Percentiles rank a stretch among this genome's conserved stretches.
Conservation (phyloP, 1,284 basidiomycete species). For the Trametes pubescens region DNA sequence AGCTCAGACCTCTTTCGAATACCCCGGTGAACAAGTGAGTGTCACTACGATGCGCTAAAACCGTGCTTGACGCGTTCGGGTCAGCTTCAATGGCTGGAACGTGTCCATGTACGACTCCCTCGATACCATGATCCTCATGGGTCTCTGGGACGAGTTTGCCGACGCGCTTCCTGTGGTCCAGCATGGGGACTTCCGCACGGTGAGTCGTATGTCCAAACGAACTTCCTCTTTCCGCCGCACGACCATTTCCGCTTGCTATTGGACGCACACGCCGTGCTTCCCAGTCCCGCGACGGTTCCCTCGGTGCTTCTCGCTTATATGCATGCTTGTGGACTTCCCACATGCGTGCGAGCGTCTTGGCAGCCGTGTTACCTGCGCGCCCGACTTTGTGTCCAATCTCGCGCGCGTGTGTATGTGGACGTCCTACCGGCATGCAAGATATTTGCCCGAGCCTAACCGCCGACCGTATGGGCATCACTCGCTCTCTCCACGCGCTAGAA, state of each 20-base stretch:
- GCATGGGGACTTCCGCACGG: constrained; percentile 65
- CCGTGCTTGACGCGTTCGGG: background rate
- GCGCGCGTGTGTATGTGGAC: too few relatives aligned
- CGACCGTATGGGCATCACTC: too few relatives aligned
- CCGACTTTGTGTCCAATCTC: too few relatives aligned
- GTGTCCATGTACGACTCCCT: constrained; percentile 85
- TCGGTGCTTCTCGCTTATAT: constrained; percentile 11
- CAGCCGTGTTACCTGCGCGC: background rate
- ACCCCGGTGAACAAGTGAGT: constrained; percentile 59
- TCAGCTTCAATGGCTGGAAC: constrained; percentile 87
- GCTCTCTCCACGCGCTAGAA: too few relatives aligned
- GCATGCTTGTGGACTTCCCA: constrained; percentile 1
- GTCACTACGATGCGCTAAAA: background rate
- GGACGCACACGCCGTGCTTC: constrained; percentile 21
- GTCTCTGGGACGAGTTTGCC: constrained; percentile 79
- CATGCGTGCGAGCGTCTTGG: constrained; percentile 14
- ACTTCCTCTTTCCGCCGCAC: background rate
- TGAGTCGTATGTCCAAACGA: constrained; percentile 13
- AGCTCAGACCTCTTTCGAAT: constrained; percentile 63
- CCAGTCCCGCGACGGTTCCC: background rate
- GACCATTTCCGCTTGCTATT: background rate
- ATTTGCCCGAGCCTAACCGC: too few relatives aligned
- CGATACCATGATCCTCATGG: constrained; percentile 91
- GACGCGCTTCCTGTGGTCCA: constrained; percentile 77
- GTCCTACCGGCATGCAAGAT: too few relatives aligned